Evolutionary conservation across 169 alveolate genomes (phyloP).

Genomic region (Eimeria necatrix): DNA sequence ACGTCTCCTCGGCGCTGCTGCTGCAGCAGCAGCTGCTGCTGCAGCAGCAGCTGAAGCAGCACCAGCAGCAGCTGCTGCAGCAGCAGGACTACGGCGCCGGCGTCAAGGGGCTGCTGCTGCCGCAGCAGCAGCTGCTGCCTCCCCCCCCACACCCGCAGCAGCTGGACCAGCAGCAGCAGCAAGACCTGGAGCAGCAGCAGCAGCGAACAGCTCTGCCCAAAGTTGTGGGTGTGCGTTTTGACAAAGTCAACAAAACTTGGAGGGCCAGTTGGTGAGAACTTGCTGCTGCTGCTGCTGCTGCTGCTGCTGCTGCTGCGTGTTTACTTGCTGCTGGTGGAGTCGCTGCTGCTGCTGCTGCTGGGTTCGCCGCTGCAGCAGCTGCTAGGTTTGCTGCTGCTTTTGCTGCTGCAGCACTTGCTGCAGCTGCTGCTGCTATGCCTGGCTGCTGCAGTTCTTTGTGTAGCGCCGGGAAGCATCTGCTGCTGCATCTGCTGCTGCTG

Average conservation of each 20-base stretch:
- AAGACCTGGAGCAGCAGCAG: constrained; percentile 48
- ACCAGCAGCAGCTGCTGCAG: constrained; percentile 69
- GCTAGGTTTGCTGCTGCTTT: neutral
- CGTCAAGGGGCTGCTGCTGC: constrained; percentile 43
- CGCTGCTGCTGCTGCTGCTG: neutral
- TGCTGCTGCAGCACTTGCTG: neutral
- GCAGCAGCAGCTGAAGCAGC: constrained; percentile 66
- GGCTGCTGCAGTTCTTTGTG: neutral
- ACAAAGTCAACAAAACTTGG: constrained; percentile 78
- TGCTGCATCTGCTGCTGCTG: constrained; percentile 34
- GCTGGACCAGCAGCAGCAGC: constrained; percentile 48
- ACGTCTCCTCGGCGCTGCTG: constrained; percentile 53
- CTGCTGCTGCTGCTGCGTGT: constrained; percentile 34
- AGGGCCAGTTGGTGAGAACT: constrained; percentile 62
- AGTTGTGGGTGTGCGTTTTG: constrained; percentile 76
- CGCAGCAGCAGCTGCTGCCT: constrained; percentile 44
- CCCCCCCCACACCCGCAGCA: constrained; percentile 36
- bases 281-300: constrained; percentile 65
- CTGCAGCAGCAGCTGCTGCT: constrained; percentile 64
- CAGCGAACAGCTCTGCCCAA: constrained; percentile 67
- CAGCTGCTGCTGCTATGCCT: constrained; percentile 9
- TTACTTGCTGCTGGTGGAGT: neutral
- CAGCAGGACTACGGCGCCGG: constrained; percentile 63
- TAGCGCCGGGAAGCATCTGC: neutral
- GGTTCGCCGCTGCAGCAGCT: neutral